These are phyloP conservation scores for Rubus parviflorus DNA, from an alignment of 306 rosid species.

Conservation along the genomic window DNA sequence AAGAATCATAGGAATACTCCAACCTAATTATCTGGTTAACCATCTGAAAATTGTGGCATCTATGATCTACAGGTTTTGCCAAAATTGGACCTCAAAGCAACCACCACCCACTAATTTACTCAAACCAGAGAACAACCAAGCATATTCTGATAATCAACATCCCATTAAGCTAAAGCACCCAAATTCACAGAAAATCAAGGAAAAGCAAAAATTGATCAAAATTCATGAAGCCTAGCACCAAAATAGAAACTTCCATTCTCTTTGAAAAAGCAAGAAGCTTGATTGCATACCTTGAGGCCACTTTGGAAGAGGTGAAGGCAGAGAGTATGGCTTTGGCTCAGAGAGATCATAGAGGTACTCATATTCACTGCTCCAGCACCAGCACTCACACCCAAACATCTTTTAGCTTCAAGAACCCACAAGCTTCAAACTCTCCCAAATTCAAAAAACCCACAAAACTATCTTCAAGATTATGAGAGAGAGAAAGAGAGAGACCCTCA, in stretches of 20 bases:
- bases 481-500: slow-evolving; percentile 2
- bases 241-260: neutral
- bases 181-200: neutral
- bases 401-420: neutral
- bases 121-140: too few relatives aligned
- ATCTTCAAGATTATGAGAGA: slow-evolving; percentile 5
- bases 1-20: neutral
- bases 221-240: neutral
- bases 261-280: neutral
- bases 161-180: neutral
- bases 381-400: slow-evolving; percentile 67
- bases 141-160: neutral
- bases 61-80: too few relatives aligned
- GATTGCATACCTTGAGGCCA: slow-evolving; percentile 77
- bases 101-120: too few relatives aligned
- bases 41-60: neutral
- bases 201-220: slow-evolving; percentile 1
- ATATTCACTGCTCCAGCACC: slow-evolving; percentile 53
- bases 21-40: neutral
- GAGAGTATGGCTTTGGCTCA: slow-evolving; percentile 56
- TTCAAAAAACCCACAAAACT: neutral
- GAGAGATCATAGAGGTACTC: slow-evolving; percentile 22
- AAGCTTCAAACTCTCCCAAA: neutral
- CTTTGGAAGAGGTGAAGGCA: slow-evolving; percentile 73
- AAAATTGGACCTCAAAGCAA: too few relatives aligned